Evolutionary conservation across 2,329 filamentous ascomycete species (phyloP).

Genomic region (Diaporthe ilicicola): DNA sequence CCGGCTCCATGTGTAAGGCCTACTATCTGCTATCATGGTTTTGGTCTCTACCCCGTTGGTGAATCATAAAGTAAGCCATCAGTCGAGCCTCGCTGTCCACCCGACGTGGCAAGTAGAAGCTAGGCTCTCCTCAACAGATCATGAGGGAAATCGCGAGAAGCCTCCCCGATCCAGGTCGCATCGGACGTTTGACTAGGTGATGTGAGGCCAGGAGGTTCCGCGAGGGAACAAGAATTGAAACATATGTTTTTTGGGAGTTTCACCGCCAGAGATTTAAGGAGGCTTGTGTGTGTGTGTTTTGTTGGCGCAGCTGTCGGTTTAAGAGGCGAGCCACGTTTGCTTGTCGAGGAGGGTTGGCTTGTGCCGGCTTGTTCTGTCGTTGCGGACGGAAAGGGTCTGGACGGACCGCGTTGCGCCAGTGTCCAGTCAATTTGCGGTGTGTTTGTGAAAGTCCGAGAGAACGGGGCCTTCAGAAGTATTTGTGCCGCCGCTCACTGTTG

Average conservation of each 20-base stretch:
- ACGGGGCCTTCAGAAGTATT: neutral
- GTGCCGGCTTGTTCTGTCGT: neutral
- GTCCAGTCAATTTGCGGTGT: neutral
- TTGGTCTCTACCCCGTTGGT: neutral
- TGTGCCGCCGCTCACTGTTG: slow-evolving; percentile 9
- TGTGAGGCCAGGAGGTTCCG: too few relatives aligned
- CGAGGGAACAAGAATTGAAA: neutral
- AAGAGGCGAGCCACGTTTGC: neutral
- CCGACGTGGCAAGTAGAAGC: neutral
- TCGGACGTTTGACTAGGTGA: neutral
- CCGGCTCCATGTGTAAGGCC: neutral
- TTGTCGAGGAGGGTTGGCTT: neutral
- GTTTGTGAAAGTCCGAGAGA: neutral
- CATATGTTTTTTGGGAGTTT: neutral
- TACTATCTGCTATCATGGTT: neutral
- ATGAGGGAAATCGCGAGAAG: neutral
- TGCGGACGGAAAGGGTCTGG: neutral
- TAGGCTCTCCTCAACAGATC: neutral
- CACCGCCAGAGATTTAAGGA: neutral
- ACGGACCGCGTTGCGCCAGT: neutral
- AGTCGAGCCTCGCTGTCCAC: neutral
- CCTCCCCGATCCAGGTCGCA: neutral
- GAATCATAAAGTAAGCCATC: neutral
- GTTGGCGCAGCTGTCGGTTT: slow-evolving; percentile 2
- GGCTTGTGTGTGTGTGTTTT: neutral